Conservation (phyloP, 768 basidiomycete species). For the Rossbeevera mucosa region DNA sequence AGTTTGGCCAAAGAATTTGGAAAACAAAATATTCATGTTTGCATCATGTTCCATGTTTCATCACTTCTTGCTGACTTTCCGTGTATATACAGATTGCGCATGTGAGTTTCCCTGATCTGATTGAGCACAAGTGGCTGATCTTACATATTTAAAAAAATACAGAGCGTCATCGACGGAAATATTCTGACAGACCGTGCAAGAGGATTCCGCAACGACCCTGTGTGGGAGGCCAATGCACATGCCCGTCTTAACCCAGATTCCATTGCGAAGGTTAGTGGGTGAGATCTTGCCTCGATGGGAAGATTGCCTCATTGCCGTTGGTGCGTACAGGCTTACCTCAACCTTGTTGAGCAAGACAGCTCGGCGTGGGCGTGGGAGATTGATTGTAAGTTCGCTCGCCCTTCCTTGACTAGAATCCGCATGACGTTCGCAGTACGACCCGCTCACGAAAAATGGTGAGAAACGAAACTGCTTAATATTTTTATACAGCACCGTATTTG, state of each 20-base stretch:
- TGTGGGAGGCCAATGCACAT: conserved; percentile 44
- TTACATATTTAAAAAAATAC: not conserved
- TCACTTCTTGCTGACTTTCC: not conserved
- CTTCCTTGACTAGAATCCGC: not conserved
- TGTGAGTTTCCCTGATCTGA: conserved; percentile 37
- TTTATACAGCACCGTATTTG: not conserved
- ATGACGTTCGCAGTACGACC: conserved; percentile 37
- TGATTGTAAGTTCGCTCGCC: conserved; percentile 48
- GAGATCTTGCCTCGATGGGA: not conserved
- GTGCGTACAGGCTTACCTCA: conserved; percentile 53
- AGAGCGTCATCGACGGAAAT: conserved; percentile 70
- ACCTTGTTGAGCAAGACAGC: conserved; percentile 62
- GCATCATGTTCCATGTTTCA: conserved; percentile 4
- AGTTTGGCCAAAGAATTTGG: conserved; percentile 73
- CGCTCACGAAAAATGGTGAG: conserved; percentile 52
- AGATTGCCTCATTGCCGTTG: not conserved
- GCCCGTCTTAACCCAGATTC: conserved; percentile 55
- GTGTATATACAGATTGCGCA: conserved; percentile 49
- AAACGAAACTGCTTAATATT: not conserved
- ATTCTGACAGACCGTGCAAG: conserved; percentile 39
- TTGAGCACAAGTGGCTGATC: not conserved
- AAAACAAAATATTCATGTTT: conserved; percentile 67
- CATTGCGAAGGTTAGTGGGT: conserved; percentile 56
- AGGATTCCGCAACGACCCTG: conserved; percentile 26
- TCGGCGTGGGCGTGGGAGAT: conserved; percentile 80